phyloP scores from a whole-genome alignment of 192 early-diverging fungal genomes.

The Coemansia sp. region DNA sequence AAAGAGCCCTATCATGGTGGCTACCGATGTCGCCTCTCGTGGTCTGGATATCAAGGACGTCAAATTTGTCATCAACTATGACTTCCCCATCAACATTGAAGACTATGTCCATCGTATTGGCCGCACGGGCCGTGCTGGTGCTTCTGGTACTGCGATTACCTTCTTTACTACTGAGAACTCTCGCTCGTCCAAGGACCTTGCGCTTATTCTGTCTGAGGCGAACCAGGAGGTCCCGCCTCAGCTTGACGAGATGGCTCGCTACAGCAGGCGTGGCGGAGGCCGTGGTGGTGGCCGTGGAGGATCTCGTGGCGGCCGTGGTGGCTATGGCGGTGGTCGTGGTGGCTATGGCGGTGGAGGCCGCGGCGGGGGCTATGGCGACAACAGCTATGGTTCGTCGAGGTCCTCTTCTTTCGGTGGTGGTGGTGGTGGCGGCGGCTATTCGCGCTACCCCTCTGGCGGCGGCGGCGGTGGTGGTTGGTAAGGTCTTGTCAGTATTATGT shows the following conservation, averaged over 20 bases:
- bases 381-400: constrained; percentile 11
- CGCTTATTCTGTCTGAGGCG: constrained; percentile 88
- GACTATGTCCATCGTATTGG: constrained; percentile 96
- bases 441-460: constrained; percentile 25
- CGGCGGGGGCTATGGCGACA: constrained; percentile 13
- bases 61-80: constrained; percentile 97
- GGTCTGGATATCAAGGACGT: constrained; percentile 95
- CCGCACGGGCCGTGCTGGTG: constrained; percentile 94
- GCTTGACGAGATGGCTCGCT: constrained; percentile 70
- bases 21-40: constrained; percentile 98
- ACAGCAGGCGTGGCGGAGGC: constrained; percentile 59
- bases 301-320: constrained; percentile 23
- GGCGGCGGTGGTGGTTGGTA: constrained; percentile 27
- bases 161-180: constrained; percentile 93
- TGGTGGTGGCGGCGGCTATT: constrained; percentile 19
- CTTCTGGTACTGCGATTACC: constrained; percentile 87
- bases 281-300: constrained; percentile 29
- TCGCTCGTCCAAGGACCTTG: constrained; percentile 78
- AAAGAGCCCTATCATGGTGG: constrained; percentile 89
- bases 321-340: constrained; percentile 25
- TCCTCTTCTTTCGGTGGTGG: constrained; percentile 2
- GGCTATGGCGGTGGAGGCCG: constrained; percentile 33
- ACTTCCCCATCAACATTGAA: constrained; percentile 90
- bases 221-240: constrained; percentile 86
- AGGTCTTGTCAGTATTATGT: neutral